These are phyloP conservation scores for Zygoascus sp. DNA, from an alignment of 1,139 yeast species.

Conservation along the genomic window DNA sequence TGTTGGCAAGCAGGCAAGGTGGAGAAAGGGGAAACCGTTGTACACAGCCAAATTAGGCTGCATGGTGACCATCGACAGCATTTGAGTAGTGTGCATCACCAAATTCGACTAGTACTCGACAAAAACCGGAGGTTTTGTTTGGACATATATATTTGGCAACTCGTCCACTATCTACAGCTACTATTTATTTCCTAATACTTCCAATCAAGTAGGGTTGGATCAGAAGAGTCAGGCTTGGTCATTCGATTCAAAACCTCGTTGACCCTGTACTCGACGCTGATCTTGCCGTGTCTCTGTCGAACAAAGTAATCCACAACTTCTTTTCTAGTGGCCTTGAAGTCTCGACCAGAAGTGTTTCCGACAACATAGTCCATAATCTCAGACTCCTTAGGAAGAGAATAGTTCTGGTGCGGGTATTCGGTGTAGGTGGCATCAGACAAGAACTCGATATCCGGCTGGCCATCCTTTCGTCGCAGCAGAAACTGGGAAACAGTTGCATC, in stretches of 20 bases:
- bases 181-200: conserved; percentile 32
- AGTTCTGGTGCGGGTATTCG: conserved; percentile 60
- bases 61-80: too few species aligned
- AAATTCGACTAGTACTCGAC: not conserved
- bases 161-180: not conserved
- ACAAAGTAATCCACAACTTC: conserved; percentile 64
- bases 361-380: conserved; percentile 56
- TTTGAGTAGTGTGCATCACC: not conserved
- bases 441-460: conserved; percentile 36
- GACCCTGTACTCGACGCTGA: conserved; percentile 60
- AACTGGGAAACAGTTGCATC: conserved; percentile 27
- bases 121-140: too few species aligned
- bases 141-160: not conserved
- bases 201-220: conserved; percentile 62
- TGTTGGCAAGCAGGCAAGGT: not conserved
- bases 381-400: conserved; percentile 72
- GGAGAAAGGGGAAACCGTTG: not conserved
- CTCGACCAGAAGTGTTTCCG: conserved; percentile 61
- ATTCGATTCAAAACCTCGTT: conserved; percentile 53
- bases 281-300: conserved; percentile 47
- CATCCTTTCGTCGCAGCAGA: conserved; percentile 27
- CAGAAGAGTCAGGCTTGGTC: conserved; percentile 55
- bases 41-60: not conserved
- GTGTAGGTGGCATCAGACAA: conserved; percentile 46
- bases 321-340: conserved; percentile 60